Base-by-base conservation (phyloP, 306 rosid species). In the Pterocarpus santalinus region DNA sequence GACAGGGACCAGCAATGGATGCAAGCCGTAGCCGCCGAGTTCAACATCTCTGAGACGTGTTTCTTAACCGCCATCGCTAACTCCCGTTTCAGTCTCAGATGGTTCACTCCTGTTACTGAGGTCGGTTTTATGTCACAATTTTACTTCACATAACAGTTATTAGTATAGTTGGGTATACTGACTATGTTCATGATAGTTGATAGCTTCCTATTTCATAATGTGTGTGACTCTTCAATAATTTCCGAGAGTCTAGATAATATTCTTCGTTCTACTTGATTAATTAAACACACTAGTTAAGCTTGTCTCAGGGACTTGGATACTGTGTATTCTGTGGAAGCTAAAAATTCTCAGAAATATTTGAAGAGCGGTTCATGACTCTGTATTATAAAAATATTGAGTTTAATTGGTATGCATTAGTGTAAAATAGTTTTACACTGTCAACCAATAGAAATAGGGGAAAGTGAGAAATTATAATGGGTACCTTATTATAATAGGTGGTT, bases 81-180 rank as follows among this genome's bases (percentile, higher is more conserved):
- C 72, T 76, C 91, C 11, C 90, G 88, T 81, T 92, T 88, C 67
- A 15, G 28, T 39, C 94, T 94, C 84, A 86, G 97, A 89, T 94
- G 94, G 97, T 94, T 92, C 85, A 87, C 97, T 80, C 97, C 94
- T 73, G 57, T 83, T 56, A 0, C 58, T 76, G 98, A 92, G 93
- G 94, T 47, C 15, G 0, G 28, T 8, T 47, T 47, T 12, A 47
- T 47, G 14, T 47, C 53, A 47, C 53, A 9, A 47, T 8, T 9
- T 12, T 10, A 43, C 47, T 43, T 43, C 8, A 0, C 28, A 22
- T 22, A 0, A 22, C 28, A 22, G 28, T 22, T 0, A 22, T 22
- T 22, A 22, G 28, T 22, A 22, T 22, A 1, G 28, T 22, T 22
- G 28, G 28, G 28, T 22, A 22, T 22, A 22, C 28, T 22, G 28